Percentiles rank a stretch among this genome's conserved stretches.
These are phyloP conservation scores for Westerdykella sp. DNA, from an alignment of 2,329 filamentous ascomycete species.

Conservation along the genomic window DNA sequence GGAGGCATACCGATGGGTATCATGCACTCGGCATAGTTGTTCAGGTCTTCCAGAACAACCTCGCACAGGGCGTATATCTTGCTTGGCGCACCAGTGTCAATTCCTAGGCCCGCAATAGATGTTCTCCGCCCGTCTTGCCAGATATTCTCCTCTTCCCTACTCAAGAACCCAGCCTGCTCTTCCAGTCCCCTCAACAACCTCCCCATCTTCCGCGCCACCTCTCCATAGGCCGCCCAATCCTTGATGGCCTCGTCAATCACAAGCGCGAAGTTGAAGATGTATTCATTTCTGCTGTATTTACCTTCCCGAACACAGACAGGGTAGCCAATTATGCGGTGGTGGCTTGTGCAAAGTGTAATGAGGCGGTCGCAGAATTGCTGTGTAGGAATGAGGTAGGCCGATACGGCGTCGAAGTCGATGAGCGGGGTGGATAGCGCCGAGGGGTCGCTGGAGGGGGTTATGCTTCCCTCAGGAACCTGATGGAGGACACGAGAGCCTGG, in stretches of 20 bases:
- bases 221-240: slow-evolving; percentile 74
- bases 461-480: slow-evolving; percentile 57
- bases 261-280: slow-evolving; percentile 96
- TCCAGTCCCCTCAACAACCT: slow-evolving; percentile 83
- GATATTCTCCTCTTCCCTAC: slow-evolving; percentile 47
- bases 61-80: slow-evolving; percentile 68
- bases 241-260: slow-evolving; percentile 61
- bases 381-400: slow-evolving; percentile 88
- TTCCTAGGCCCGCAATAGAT: slow-evolving; percentile 5
- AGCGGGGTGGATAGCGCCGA: slow-evolving; percentile 54
- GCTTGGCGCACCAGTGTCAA: slow-evolving; percentile 32
- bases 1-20: slow-evolving; percentile 73
- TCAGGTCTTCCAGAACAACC: slow-evolving; percentile 84
- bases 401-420: slow-evolving; percentile 78
- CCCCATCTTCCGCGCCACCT: slow-evolving; percentile 79
- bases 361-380: slow-evolving; percentile 93
- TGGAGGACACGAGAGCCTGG: slow-evolving; percentile 58
- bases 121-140: slow-evolving; percentile 21
- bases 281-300: slow-evolving; percentile 85
- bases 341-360: slow-evolving; percentile 67
- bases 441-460: slow-evolving; percentile 39
- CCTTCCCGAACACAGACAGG: slow-evolving; percentile 75
- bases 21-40: slow-evolving; percentile 98
- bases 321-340: slow-evolving; percentile 77
- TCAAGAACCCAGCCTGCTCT: slow-evolving; percentile 81